Evolutionary conservation across 768 basidiomycete genomes (phyloP), one percentile per base, ranked within the genome.

Genomic region (Podaxis sp.): DNA sequence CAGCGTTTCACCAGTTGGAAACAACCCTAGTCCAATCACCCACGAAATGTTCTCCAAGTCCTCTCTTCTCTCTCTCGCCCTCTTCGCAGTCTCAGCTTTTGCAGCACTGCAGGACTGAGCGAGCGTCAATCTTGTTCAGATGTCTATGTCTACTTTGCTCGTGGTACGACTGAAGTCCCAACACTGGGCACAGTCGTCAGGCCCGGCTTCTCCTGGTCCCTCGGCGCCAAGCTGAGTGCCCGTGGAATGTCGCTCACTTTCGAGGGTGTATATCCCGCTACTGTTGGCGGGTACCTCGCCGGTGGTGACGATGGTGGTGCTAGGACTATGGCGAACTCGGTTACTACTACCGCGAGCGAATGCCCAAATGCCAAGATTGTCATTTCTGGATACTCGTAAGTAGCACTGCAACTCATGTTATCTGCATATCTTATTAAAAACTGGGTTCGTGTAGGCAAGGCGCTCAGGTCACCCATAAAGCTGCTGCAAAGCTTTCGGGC

Each of bases 391-490:
- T 72, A 71, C 32, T 61, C 47, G 47, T 61, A 32, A 36, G 59
- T 61, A 10, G 13, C 36, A 35, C 28, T 35, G 11, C 27, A n/a
- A 5, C n/a, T 35, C 16, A 27, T 32, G 32, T 32, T 9, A 21
- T 55, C 37, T 10, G 21, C 13, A 18, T 32, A 57, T 9, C 38
- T 14, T 16, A 11, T 2, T 7, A 7, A 14, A 7, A 25, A 36
- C 44, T 50, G 36, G 6, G 11, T 18, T 23, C 21, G 28, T 37
- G 44, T 37, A 73, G 71, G 52, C 73, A 74, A 67, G 72, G 73
- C 38, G 72, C 70, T 6, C 76, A 77, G 59, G 70, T 79, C 0
- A 72, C 73, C 3, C 77, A 77, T 55, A 69, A 74, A 9, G 74
- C 77, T 14, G 76, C 74, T 18, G 64, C 65, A 7, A 59, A 66